A percentile compares a stretch with the other conserved stretches of the same genome.
Conservation (phyloP, 306 rosid species). For the Dryas octopetala region DNA sequence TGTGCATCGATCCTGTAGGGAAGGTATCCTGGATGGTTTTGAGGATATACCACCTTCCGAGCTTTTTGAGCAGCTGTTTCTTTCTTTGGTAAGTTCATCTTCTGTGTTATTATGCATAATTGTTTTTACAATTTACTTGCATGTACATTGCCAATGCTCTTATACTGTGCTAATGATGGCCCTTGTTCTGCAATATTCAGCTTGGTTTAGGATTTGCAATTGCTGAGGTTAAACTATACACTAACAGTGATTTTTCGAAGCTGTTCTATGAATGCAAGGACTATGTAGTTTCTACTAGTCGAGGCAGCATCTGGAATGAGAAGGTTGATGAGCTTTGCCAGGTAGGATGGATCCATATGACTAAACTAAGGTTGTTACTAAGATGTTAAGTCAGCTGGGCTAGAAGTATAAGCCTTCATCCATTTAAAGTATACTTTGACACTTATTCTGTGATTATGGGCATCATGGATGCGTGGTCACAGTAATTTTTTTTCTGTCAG, state of each 20-base stretch:
- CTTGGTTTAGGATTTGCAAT: conserved; percentile 81
- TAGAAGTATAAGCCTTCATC: conserved; percentile 5
- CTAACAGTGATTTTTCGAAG: conserved; percentile 66
- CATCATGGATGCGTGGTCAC: not conserved
- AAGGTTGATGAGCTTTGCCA: conserved; percentile 81
- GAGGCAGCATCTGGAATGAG: conserved; percentile 51
- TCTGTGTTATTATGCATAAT: not conserved
- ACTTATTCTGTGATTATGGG: not conserved
- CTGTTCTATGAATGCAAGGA: conserved; percentile 90
- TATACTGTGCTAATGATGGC: conserved; percentile 38
- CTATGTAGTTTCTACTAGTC: conserved; percentile 58
- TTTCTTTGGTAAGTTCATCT: conserved; percentile 75
- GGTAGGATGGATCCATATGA: conserved; percentile 43
- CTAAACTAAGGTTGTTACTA: conserved; percentile 14
- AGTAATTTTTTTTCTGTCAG: not conserved
- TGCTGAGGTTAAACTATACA: conserved; percentile 64
- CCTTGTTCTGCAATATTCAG: conserved; percentile 51
- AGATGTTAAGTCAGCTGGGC: conserved; percentile 10
- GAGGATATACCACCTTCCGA: conserved; percentile 82
- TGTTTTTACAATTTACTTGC: not conserved
- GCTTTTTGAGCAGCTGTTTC: conserved; percentile 79
- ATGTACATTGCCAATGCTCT: not conserved
- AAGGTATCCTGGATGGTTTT: conserved; percentile 74
- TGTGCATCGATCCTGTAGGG: conserved; percentile 54
- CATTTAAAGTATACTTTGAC: conserved; percentile 2